Percentiles rank a stretch among this genome's conserved stretches.
Conservation (phyloP, 2,329 filamentous ascomycete genomes). For the Rhynchosporium secalis region DNA sequence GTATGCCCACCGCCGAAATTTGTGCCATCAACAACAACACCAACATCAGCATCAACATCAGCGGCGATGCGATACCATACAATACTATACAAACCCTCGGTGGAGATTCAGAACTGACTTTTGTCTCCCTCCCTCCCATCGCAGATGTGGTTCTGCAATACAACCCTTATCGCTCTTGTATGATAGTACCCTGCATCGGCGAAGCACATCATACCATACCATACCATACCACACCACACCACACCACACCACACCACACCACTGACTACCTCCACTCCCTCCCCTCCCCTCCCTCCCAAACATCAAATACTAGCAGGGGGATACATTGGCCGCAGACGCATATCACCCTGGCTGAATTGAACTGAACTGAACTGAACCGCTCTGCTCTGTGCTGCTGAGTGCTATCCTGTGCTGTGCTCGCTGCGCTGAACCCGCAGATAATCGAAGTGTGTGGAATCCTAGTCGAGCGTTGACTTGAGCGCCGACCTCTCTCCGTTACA, state of each 20-base stretch:
- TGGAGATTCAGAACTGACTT: neutral
- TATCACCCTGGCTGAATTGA: constrained; percentile 12
- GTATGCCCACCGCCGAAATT: neutral
- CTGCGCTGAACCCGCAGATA: too few species aligned
- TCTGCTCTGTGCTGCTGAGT: neutral
- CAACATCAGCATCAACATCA: neutral
- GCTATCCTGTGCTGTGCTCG: too few species aligned
- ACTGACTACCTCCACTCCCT: neutral
- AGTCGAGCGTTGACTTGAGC: too few species aligned
- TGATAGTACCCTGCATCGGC: too few species aligned
- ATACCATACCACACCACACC: neutral
- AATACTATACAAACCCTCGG: neutral
- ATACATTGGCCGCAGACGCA: constrained; percentile 4
- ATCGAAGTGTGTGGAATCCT: too few species aligned
- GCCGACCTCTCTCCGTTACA: too few species aligned
- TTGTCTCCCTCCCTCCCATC: neutral
- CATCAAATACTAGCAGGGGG: neutral
- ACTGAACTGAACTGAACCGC: neutral
- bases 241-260: neutral
- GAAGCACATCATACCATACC: neutral
- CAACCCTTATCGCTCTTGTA: too few species aligned
- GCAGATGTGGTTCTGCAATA: too few species aligned
- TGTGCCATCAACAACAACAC: neutral
- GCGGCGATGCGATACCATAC: neutral
- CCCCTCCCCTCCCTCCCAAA: neutral